Conservation (phyloP, 164 flowering plant species). For the Buxus sempervirens region DNA sequence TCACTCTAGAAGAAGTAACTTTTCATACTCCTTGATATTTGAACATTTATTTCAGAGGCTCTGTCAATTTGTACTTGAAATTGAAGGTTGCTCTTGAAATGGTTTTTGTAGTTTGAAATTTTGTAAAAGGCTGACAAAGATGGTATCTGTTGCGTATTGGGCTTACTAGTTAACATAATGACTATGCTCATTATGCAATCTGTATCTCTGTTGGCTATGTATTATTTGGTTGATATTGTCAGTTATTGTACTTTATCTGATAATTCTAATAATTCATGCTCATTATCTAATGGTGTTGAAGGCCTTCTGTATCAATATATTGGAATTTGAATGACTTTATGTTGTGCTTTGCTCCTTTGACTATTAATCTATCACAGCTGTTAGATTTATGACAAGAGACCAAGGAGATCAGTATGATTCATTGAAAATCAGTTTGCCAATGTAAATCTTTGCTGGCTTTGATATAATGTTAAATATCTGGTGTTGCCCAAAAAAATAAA, state of each 20-base stretch:
- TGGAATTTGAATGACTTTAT: neutral
- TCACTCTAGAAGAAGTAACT: conserved; percentile 90
- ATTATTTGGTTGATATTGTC: neutral
- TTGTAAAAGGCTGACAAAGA: neutral
- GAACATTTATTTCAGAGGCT: neutral
- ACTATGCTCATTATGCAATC: neutral
- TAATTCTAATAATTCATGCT: neutral
- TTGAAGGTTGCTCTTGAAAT: neutral
- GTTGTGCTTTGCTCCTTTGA: neutral
- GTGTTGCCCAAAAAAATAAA: too few species aligned
- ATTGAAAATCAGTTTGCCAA: neutral
- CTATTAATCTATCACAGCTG: neutral
- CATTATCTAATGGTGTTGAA: neutral
- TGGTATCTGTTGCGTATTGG: neutral
- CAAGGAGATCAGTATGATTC: neutral
- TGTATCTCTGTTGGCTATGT: neutral
- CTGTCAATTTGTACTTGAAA: neutral
- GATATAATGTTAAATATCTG: neutral
- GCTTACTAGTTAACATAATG: neutral
- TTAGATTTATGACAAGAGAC: neutral
- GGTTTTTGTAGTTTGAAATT: neutral
- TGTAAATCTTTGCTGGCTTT: neutral
- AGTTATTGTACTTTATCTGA: neutral
- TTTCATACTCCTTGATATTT: neutral
- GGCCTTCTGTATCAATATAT: neutral